Base-by-base conservation (phyloP, 768 basidiomycete genomes). In the Hericium erinaceus region DNA sequence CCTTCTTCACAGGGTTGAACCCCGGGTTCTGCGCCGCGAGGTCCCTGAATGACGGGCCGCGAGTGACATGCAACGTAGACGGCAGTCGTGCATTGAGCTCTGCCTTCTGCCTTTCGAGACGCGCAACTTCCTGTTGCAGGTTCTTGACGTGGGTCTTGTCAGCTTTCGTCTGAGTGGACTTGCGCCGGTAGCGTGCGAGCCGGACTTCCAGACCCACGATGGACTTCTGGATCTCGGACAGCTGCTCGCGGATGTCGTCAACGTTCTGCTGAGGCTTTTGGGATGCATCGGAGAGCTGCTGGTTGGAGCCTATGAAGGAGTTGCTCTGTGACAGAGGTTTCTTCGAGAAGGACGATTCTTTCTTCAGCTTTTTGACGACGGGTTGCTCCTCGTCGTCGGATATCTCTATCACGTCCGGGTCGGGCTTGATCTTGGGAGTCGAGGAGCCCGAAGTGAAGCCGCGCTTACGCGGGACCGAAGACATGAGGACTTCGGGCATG, bases 161-260 rank as follows among this genome's bases (percentile, higher is more conserved):
- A 4, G 62, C 57, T 55, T 68, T 69, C 13, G 61, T 62, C 55
- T 64, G 63, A 8, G 44, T 60, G 39, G 41, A 20, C 52, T 64
- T 65, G 13, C 54, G 33, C 41, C 46, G 7, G 2, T 48, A 53
- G 18, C 50, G 59, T 15, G 22, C 46, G 2, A 56, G 24, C n/a
- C 22, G 50, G 6, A 41, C 53, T n/a, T 62, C 22, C 26, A 57
- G 33, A 33, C 20, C 28, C 7, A 22, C 5, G 5, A 64, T 56
- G 22, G 57, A 22, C 10, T 20, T 15, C 39, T 60, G 58, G 7
- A 65, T 39, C 11, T 57, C 60, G 37, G 38, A 28, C 13, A 65
- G 56, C 33, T 54, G 51, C 33, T 50, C 53, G 52, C 64, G 58
- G 28, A 41, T 58, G 15, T 59, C 57, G 6, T 55, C 57, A 0